Evolutionary conservation across 139 green algal species (phyloP).

Genomic region (Diplosphaera chodatii): DNA sequence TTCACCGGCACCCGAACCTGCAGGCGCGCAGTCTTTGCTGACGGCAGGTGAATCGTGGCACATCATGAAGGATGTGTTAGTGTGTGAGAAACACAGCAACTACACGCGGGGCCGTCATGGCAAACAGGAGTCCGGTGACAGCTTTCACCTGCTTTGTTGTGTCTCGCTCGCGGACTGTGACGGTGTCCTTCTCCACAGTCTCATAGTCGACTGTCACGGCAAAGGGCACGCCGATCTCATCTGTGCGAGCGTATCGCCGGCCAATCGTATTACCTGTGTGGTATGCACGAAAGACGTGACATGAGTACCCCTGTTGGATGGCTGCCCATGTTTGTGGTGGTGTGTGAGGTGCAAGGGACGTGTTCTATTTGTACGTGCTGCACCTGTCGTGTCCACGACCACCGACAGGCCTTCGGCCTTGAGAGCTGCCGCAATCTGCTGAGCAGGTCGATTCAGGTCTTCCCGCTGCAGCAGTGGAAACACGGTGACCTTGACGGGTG

Average conservation of each 20-base stretch:
- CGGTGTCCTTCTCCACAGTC: constrained; percentile 68
- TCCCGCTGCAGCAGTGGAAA: constrained; percentile 78
- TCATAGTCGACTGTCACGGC: constrained; percentile 91
- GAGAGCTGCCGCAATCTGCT: constrained; percentile 48
- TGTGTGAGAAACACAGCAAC: no score
- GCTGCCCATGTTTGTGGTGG: no score
- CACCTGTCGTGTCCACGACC: constrained; percentile 85
- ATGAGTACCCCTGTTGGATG: no score
- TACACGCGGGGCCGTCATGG: no score
- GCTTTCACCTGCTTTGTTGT: constrained; percentile 66
- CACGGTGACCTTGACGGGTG: constrained; percentile 93
- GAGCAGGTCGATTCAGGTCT: constrained; percentile 56
- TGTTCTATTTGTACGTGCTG: no score
- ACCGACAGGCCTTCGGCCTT: constrained; percentile 65
- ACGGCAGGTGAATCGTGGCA: no score
- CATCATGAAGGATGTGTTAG: no score
- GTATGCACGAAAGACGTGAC: no score
- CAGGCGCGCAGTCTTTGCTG: no score
- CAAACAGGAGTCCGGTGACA: not conserved
- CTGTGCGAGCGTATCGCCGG: constrained; percentile 89
- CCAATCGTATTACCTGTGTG: constrained; percentile 71
- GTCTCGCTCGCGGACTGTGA: constrained; percentile 93
- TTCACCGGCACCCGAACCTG: constrained; percentile 65
- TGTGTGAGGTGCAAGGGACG: no score
- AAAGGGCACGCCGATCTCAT: constrained; percentile 94